Evolutionary conservation across 306 rosid species (phyloP).

Genomic region (Casuarina equisetifolia): DNA sequence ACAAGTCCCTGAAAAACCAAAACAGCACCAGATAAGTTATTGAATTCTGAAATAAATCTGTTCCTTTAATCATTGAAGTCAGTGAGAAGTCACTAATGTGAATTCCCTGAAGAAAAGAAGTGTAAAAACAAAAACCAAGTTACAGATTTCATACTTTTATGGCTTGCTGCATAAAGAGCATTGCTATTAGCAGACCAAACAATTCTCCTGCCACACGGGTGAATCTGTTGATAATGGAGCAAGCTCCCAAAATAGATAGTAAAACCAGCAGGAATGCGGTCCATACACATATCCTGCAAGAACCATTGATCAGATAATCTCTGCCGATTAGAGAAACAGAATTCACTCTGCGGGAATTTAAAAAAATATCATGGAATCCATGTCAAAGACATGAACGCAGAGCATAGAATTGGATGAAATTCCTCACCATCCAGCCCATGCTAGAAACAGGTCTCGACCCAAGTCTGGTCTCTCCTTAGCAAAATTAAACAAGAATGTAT

Average conservation of each 20-base stretch:
- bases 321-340: not conserved
- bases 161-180: slow-evolving; percentile 99
- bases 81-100: too few species aligned
- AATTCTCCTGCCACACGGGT: slow-evolving; percentile 93
- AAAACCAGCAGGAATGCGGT: slow-evolving; percentile 76
- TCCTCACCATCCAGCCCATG: slow-evolving; percentile 87
- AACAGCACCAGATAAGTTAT: not conserved
- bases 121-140: not conserved
- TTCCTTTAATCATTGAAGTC: too few species aligned
- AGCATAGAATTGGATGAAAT: not conserved
- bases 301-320: slow-evolving; percentile 7
- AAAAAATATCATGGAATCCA: too few species aligned
- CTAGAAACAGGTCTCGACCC: slow-evolving; percentile 76
- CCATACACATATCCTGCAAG: slow-evolving; percentile 93
- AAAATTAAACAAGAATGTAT: slow-evolving; percentile 87
- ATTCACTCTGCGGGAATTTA: not conserved
- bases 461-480: slow-evolving; percentile 78
- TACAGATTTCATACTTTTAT: slow-evolving; percentile 55
- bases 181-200: slow-evolving; percentile 90
- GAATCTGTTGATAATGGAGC: slow-evolving; percentile 94
- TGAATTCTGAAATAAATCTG: too few species aligned
- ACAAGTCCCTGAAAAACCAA: slow-evolving; percentile 64
- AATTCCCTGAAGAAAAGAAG: not conserved
- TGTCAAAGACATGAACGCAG: too few species aligned
- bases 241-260: slow-evolving; percentile 84